Evolutionary conservation across 2,329 filamentous ascomycete genomes (phyloP).

Genomic region (Rhytidhysteron rufulum): DNA sequence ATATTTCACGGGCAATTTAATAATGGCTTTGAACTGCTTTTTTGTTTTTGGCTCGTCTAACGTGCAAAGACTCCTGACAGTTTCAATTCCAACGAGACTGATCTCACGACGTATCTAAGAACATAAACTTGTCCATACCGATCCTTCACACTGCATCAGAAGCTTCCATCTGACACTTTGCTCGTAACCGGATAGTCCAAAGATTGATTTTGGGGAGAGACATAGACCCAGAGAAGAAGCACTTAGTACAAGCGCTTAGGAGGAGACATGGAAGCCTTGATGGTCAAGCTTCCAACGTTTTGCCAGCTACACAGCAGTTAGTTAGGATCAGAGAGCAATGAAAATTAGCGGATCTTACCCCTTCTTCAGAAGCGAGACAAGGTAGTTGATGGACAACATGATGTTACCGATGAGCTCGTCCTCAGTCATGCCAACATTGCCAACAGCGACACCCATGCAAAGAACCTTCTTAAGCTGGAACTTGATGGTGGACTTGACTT

Average conservation of each 20-base stretch:
- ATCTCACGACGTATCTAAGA: background rate
- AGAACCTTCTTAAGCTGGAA: slow-evolving; percentile 99
- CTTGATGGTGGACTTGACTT: slow-evolving; percentile 99
- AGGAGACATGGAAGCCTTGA: slow-evolving; percentile 99
- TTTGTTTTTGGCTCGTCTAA: too few relatives aligned
- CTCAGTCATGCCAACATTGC: slow-evolving; percentile 95
- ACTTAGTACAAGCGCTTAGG: slow-evolving; percentile 94
- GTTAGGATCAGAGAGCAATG: too few relatives aligned
- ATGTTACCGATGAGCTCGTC: slow-evolving; percentile 98
- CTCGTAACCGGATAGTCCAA: too few relatives aligned
- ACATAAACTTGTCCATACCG: too few relatives aligned
- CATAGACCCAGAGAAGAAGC: too few relatives aligned
- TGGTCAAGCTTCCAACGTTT: slow-evolving; percentile 98
- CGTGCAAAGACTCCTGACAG: background rate
- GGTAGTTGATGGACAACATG: slow-evolving; percentile 99
- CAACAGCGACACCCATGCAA: slow-evolving; percentile 98
- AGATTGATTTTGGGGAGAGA: too few relatives aligned
- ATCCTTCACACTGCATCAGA: too few relatives aligned
- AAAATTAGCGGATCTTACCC: too few relatives aligned
- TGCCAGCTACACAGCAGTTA: too few relatives aligned
- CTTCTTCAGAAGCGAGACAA: slow-evolving; percentile 99
- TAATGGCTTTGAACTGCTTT: too few relatives aligned
- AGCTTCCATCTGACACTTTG: too few relatives aligned
- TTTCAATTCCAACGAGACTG: background rate
- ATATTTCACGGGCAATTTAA: too few relatives aligned